A percentile compares a stretch with the other conserved stretches of the same genome.
These are phyloP conservation scores for Cardamine resedifolia DNA, from an alignment of 345 rosid species.

Conservation along the genomic window DNA sequence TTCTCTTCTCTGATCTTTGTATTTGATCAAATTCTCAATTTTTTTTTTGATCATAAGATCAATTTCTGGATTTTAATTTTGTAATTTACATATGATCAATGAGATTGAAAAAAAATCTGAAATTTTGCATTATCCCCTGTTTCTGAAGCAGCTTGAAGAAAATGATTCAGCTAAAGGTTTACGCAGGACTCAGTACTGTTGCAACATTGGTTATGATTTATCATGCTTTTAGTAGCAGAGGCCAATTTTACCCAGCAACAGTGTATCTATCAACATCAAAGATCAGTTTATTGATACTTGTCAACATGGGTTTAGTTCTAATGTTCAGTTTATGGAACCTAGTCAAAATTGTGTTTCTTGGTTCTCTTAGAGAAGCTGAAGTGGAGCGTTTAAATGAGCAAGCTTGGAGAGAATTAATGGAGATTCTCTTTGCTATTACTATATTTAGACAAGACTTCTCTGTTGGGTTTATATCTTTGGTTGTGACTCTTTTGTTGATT, in stretches of 20 bases:
- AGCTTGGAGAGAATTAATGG: conserved; percentile 93
- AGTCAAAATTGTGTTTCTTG: conserved; percentile 71
- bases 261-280: conserved; percentile 85
- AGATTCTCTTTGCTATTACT: conserved; percentile 89
- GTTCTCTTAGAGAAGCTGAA: conserved; percentile 93
- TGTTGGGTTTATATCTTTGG: conserved; percentile 76
- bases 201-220: conserved; percentile 61
- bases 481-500: conserved; percentile 68
- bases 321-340: conserved; percentile 84
- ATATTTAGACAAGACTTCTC: conserved; percentile 94
- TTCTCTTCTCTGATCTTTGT: neutral
- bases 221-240: conserved; percentile 81
- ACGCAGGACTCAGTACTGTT: conserved; percentile 62
- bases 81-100: no score
- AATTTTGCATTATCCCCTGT: neutral
- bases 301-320: conserved; percentile 83
- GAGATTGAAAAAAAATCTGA: neutral
- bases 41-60: neutral
- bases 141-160: conserved; percentile 16
- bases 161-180: conserved; percentile 80
- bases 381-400: conserved; percentile 94
- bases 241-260: conserved; percentile 91
- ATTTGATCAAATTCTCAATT: neutral
- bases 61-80: neutral
- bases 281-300: conserved; percentile 70